These are phyloP conservation scores for Letharia columbiana DNA, from an alignment of 495 filamentous ascomycete genomes.

Conservation along the genomic window DNA sequence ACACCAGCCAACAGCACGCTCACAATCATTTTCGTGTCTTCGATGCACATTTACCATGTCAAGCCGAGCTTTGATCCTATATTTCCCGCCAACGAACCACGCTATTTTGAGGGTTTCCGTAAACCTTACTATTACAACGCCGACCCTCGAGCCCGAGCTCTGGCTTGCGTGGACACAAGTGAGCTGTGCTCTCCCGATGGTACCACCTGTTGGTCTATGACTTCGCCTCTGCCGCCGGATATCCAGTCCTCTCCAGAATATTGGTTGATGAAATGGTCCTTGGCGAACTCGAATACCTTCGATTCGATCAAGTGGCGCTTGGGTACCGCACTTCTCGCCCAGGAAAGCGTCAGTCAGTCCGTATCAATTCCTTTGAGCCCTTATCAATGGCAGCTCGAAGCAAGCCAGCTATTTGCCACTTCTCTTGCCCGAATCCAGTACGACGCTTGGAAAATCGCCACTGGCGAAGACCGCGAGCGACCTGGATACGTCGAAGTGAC, in stretches of 20 bases:
- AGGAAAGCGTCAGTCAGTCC: conserved; percentile 21
- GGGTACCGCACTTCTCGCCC: conserved; percentile 24
- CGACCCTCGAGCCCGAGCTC: conserved; percentile 16
- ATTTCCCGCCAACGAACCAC: conserved; percentile 19
- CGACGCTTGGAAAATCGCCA: conserved; percentile 24
- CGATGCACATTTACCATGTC: conserved; percentile 22
- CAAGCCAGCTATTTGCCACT: conserved; percentile 21
- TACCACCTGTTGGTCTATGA: conserved; percentile 22
- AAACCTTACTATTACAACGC: conserved; percentile 19
- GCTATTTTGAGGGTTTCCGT: conserved; percentile 1
- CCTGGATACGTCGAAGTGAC: conserved; percentile 19
- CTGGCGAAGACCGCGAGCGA: conserved; percentile 20
- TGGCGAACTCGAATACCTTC: conserved; percentile 24
- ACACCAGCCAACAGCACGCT: conserved; percentile 16
- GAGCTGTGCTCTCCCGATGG: conserved; percentile 23
- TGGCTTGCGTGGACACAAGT: conserved; percentile 24
- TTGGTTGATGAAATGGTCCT: conserved; percentile 23
- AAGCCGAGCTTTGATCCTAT: conserved; percentile 24
- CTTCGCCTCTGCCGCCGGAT: conserved; percentile 1
- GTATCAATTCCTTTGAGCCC: conserved; percentile 17
- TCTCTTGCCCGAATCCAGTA: conserved; percentile 26
- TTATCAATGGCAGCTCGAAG: conserved; percentile 27
- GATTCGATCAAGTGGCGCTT: conserved; percentile 25
- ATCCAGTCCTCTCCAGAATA: conserved; percentile 7
- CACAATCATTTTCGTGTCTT: conserved; percentile 26